phyloP scores from a whole-genome alignment of 371 early-diverging fungal genomes.

The Actinomortierella ambigua region DNA sequence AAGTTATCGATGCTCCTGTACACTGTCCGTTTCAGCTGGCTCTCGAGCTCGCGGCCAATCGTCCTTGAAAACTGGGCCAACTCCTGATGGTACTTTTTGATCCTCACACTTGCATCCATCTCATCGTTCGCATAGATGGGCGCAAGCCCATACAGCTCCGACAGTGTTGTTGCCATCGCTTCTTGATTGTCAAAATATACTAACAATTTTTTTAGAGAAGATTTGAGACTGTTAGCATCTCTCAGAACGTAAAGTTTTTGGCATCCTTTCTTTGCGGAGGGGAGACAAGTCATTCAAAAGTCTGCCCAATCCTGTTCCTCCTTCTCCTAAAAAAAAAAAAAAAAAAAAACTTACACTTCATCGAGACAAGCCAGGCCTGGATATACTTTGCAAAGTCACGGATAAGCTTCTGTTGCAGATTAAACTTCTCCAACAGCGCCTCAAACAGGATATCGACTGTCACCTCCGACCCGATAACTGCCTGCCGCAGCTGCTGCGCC shows the following conservation, averaged over 20 bases:
- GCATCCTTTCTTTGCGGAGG: too few relatives aligned
- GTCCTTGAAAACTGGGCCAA: constrained; percentile 35
- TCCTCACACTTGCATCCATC: constrained; percentile 14
- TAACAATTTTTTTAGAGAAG: constrained; percentile 2
- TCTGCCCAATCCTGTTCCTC: neutral
- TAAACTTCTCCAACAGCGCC: constrained; percentile 62
- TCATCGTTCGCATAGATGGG: constrained; percentile 21
- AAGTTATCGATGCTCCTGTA: constrained; percentile 65
- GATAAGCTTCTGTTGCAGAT: constrained; percentile 58
- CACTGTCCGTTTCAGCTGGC: constrained; percentile 44
- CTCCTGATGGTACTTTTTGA: constrained; percentile 28
- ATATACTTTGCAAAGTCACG: constrained; percentile 59
- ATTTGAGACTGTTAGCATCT: too few relatives aligned
- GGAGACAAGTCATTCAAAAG: too few relatives aligned
- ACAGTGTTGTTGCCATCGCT: constrained; percentile 58
- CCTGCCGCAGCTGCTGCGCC: constrained; percentile 64
- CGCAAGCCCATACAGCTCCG: constrained; percentile 59
- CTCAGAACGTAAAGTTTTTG: too few relatives aligned
- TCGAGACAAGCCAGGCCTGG: constrained; percentile 56
- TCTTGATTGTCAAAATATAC: constrained; percentile 64
- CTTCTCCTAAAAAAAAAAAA: neutral
- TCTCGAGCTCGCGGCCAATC: constrained; percentile 39
- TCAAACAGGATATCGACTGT: constrained; percentile 67
- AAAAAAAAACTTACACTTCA: constrained; percentile 43
- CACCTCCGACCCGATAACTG: constrained; percentile 56